Evolutionary conservation across 768 basidiomycete species (phyloP).

Genomic region (Rhodosporidiobolus odoratus): DNA sequence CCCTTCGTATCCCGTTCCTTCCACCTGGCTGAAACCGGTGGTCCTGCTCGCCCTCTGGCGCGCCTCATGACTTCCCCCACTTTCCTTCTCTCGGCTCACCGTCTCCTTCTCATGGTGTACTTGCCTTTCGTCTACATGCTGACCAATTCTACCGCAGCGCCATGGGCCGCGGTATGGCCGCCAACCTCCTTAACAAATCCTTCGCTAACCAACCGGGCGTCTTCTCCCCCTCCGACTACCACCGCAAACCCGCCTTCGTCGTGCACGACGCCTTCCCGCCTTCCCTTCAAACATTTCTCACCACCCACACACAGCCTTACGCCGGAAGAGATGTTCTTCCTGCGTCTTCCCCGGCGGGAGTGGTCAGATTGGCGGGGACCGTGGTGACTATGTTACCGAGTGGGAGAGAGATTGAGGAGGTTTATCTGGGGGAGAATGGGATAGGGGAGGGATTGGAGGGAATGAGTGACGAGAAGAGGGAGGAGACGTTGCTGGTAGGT

Average conservation of each 20-base stretch:
- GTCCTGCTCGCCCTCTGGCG: too few relatives aligned
- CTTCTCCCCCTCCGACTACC: conserved; percentile 6
- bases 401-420: conserved; percentile 74
- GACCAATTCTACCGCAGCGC: conserved; percentile 7
- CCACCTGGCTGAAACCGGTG: too few relatives aligned
- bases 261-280: conserved; percentile 71
- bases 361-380: conserved; percentile 47
- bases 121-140: too few relatives aligned
- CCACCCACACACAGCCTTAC: conserved; percentile 56
- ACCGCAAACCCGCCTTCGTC: conserved; percentile 54
- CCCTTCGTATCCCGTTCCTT: too few relatives aligned
- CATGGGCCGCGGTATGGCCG: conserved; percentile 83
- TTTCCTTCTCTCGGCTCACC: not conserved
- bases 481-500: conserved; percentile 54
- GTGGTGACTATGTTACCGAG: conserved; percentile 90
- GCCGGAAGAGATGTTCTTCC: conserved; percentile 60
- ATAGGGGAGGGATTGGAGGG: conserved; percentile 62
- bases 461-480: conserved; percentile 44
- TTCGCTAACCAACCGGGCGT: conserved; percentile 43
- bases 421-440: conserved; percentile 61
- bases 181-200: conserved; percentile 74
- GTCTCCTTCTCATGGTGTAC: not conserved
- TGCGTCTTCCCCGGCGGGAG: conserved; percentile 61
- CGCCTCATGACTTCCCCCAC: not conserved
- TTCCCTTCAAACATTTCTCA: conserved; percentile 56